Evolutionary conservation across 257 asterid species (phyloP).

Genomic region (Scutellaria barbata): DNA sequence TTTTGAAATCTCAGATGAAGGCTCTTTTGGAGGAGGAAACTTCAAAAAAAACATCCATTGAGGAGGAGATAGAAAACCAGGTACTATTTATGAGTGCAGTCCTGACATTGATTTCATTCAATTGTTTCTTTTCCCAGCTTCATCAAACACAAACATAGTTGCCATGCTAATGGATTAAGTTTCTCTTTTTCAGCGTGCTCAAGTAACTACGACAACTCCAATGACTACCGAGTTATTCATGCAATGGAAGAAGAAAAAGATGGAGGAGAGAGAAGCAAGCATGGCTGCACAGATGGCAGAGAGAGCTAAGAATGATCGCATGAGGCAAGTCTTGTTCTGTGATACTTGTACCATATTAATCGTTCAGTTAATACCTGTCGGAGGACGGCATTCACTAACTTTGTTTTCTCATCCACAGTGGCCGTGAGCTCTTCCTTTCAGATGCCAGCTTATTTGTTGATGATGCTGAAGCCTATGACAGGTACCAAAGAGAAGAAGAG

Average conservation of each 20-base stretch:
- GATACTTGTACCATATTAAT: slow-evolving; percentile 9
- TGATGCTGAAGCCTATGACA: slow-evolving; percentile 83
- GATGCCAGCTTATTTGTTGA: slow-evolving; percentile 83
- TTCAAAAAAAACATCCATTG: slow-evolving; percentile 72
- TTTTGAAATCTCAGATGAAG: slow-evolving; percentile 96
- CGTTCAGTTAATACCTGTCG: not conserved
- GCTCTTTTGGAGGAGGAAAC: slow-evolving; percentile 91
- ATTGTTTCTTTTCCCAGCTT: not conserved
- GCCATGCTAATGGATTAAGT: slow-evolving; percentile 27
- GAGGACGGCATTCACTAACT: slow-evolving; percentile 27
- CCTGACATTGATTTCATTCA: slow-evolving; percentile 4
- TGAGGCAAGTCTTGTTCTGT: slow-evolving; percentile 62
- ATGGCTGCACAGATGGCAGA: slow-evolving; percentile 90
- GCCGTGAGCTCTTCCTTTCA: slow-evolving; percentile 87
- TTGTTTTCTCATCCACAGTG: slow-evolving; percentile 53
- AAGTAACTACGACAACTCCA: slow-evolving; percentile 74
- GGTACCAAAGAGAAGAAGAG: slow-evolving; percentile 67
- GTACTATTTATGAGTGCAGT: slow-evolving; percentile 42
- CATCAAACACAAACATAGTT: not conserved
- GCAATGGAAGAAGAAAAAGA: slow-evolving; percentile 88
- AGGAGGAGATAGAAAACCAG: slow-evolving; percentile 97
- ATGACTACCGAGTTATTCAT: slow-evolving; percentile 83
- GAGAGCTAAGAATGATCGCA: slow-evolving; percentile 96
- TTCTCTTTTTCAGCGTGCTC: slow-evolving; percentile 67
- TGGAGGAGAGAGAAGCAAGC: slow-evolving; percentile 79